phyloP scores from a whole-genome alignment of 1,284 basidiomycete genomes.

The Puccinia novopanici region DNA sequence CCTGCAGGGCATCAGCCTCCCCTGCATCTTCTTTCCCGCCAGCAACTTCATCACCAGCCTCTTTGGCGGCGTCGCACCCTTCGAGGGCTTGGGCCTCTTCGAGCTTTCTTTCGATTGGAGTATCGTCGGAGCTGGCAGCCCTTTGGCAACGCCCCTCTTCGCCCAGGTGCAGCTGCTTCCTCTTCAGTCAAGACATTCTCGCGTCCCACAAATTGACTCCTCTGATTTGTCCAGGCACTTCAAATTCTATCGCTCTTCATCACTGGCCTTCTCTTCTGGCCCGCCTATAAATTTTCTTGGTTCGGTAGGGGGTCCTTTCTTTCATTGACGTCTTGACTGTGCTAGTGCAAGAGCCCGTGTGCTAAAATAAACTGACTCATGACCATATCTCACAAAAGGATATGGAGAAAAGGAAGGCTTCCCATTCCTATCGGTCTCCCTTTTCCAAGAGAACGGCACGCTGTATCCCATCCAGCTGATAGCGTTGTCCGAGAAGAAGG shows the following conservation, averaged over 20 bases:
- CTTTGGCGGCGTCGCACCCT: slow-evolving; percentile 28
- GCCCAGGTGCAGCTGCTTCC: slow-evolving; percentile 14
- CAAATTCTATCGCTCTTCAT: slow-evolving; percentile 2
- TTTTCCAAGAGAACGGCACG: slow-evolving; percentile 18
- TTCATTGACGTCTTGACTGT: not conserved
- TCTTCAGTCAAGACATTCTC: no score
- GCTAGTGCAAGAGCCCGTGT: no score
- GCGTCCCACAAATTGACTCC: no score
- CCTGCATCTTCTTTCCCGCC: no score
- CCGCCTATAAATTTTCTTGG: slow-evolving; percentile 31
- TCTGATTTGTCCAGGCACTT: not conserved
- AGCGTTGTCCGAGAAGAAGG: not conserved
- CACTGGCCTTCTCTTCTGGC: slow-evolving; percentile 29
- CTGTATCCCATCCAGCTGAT: slow-evolving; percentile 20
- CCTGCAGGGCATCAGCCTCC: slow-evolving; percentile 21
- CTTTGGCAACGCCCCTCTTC: not conserved
- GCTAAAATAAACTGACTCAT: not conserved
- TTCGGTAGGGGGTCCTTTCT: slow-evolving; percentile 16
- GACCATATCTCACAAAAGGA: not conserved
- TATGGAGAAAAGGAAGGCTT: slow-evolving; percentile 13
- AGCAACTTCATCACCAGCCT: slow-evolving; percentile 18
- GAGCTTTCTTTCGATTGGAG: slow-evolving; percentile 34
- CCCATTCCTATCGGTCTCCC: slow-evolving; percentile 36
- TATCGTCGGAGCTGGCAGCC: slow-evolving; percentile 20
- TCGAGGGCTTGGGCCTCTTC: slow-evolving; percentile 40